These are phyloP conservation scores for Darksidea phi DNA, from an alignment of 495 filamentous ascomycete species.

Conservation along the genomic window DNA sequence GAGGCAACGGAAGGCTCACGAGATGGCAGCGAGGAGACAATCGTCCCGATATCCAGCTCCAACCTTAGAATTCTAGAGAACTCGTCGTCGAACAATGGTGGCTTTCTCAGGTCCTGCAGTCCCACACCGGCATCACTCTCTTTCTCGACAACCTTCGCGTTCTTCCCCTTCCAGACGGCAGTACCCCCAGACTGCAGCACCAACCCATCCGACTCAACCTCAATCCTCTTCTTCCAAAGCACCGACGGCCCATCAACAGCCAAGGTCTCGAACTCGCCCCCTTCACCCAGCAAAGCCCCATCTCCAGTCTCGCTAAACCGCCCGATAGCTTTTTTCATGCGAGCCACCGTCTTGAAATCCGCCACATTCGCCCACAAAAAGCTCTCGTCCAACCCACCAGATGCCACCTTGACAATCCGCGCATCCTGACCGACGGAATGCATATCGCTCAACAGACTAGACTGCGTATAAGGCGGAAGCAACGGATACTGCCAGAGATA, in stretches of 20 bases:
- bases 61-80: constrained; percentile 42
- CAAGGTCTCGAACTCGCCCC: constrained; percentile 94
- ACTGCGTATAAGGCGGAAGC: constrained; percentile 54
- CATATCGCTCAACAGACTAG: constrained; percentile 77
- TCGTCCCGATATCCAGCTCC: neutral
- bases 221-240: constrained; percentile 71
- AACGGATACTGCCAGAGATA: constrained; percentile 88
- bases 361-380: constrained; percentile 83
- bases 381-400: constrained; percentile 76
- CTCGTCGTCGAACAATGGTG: constrained; percentile 48
- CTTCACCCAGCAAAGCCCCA: constrained; percentile 82
- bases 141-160: constrained; percentile 59
- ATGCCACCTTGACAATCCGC: constrained; percentile 90
- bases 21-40: neutral
- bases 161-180: constrained; percentile 59
- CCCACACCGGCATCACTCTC: constrained; percentile 33
- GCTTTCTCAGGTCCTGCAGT: constrained; percentile 45
- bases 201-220: constrained; percentile 55
- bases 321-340: constrained; percentile 61
- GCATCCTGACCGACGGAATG: constrained; percentile 70
- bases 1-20: neutral
- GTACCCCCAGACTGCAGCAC: constrained; percentile 69
- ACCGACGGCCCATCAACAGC: constrained; percentile 73
- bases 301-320: constrained; percentile 64
- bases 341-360: constrained; percentile 50